Percentiles rank a stretch among this genome's conserved stretches.
Conservation (phyloP, 495 filamentous ascomycete genomes). For the Trichoderma virens region DNA sequence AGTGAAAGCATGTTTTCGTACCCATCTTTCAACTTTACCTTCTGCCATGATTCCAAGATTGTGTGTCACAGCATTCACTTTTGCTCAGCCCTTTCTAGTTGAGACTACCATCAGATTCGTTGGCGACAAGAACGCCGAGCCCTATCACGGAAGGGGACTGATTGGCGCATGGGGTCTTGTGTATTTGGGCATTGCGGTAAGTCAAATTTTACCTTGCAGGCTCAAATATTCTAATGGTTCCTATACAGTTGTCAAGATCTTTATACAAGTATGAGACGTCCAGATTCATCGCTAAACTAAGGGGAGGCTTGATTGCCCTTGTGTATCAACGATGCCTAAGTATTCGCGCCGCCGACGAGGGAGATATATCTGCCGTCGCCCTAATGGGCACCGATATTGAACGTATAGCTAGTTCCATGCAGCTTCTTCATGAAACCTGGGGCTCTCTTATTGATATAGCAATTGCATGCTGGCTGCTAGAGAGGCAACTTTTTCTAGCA, state of each 20-base stretch:
- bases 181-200: constrained; percentile 48
- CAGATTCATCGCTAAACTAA: constrained; percentile 42
- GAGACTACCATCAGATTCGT: constrained; percentile 23
- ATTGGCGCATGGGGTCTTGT: constrained; percentile 52
- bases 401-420: constrained; percentile 40
- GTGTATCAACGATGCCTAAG: constrained; percentile 48
- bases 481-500: constrained; percentile 19
- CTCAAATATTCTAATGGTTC: not conserved
- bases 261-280: constrained; percentile 42
- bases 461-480: constrained; percentile 23
- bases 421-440: constrained; percentile 51
- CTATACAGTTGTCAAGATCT: constrained; percentile 25
- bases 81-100: constrained; percentile 56
- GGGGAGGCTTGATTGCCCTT: constrained; percentile 48
- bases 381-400: constrained; percentile 47
- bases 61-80: constrained; percentile 48
- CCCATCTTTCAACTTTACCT: not conserved
- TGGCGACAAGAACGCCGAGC: constrained; percentile 23
- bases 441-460: constrained; percentile 22
- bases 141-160: constrained; percentile 46
- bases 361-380: constrained; percentile 28
- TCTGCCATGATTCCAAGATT: constrained; percentile 14
- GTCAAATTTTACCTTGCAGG: not conserved
- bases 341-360: constrained; percentile 36
- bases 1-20: not conserved